Evolutionary conservation across 352 stramenopile species (phyloP).

Genomic region (Globisporangium barbulae): DNA sequence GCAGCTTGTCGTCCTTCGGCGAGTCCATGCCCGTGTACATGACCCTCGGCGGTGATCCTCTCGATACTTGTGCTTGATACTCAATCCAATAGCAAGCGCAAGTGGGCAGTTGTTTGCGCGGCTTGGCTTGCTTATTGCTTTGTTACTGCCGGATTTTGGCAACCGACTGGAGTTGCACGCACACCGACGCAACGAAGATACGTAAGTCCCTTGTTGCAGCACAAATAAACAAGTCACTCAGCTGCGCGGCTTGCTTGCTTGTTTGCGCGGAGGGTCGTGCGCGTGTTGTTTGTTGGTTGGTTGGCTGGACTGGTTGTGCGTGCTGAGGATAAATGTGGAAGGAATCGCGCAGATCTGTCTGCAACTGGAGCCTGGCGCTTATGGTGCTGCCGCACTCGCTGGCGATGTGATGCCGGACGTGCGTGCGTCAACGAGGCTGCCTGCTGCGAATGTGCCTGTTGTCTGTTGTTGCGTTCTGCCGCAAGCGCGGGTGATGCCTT

Average conservation of each 20-base stretch:
- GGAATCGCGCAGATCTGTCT: not conserved
- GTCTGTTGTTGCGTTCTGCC: not conserved
- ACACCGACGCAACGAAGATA: not conserved
- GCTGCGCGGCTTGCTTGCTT: conserved; percentile 2
- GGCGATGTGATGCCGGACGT: not conserved
- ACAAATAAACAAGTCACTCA: conserved; percentile 2
- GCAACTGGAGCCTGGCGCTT: not conserved
- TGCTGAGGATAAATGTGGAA: conserved; percentile 2
- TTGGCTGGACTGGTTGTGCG: not conserved
- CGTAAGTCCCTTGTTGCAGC: not conserved
- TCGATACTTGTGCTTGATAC: not conserved
- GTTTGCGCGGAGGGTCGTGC: not conserved
- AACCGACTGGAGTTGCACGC: conserved; percentile 4
- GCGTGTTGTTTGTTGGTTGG: not conserved
- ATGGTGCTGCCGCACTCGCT: not conserved
- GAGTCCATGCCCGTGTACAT: conserved; percentile 23
- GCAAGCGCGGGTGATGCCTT: not conserved
- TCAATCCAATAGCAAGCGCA: conserved; percentile 2
- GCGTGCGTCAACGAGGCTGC: not conserved
- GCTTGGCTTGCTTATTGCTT: not conserved
- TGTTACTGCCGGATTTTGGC: not conserved
- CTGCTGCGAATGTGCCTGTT: not conserved
- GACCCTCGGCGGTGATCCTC: not conserved
- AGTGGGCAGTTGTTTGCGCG: not conserved
- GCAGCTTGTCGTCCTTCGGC: conserved; percentile 12